phyloP scores from a whole-genome alignment of 2,329 filamentous ascomycete genomes.

The Sporothrix variecibatus region DNA sequence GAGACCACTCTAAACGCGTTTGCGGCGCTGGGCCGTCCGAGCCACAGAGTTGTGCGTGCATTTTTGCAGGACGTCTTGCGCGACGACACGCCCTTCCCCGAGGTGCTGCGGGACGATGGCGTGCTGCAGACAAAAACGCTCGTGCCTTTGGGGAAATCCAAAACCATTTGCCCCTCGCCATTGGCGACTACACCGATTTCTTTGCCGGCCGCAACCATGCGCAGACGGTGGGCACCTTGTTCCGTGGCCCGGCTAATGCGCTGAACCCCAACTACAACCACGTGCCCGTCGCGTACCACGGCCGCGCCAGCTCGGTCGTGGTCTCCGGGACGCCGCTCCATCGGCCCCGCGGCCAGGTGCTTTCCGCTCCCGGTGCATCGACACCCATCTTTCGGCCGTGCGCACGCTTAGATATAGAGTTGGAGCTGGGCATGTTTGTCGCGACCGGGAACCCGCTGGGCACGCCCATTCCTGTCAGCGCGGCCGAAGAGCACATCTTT shows the following conservation, averaged over 20 bases:
- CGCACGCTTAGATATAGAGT: conserved; percentile 70
- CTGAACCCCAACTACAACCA: conserved; percentile 81
- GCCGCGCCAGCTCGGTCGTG: conserved; percentile 73
- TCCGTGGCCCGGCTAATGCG: conserved; percentile 67
- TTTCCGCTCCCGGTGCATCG: conserved; percentile 56
- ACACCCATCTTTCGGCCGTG: conserved; percentile 66
- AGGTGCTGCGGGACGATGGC: background rate
- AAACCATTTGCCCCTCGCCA: conserved; percentile 19
- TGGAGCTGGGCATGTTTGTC: conserved; percentile 77
- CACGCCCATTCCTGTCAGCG: conserved; percentile 59
- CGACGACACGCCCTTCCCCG: background rate
- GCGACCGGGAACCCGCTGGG: conserved; percentile 66
- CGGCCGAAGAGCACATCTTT: conserved; percentile 73
- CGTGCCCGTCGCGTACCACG: conserved; percentile 80
- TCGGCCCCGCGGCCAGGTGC: conserved; percentile 74
- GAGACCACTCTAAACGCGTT: conserved; percentile 16
- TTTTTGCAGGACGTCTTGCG: background rate
- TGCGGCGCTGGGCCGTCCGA: conserved; percentile 7
- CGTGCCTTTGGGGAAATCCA: background rate
- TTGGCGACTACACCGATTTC: conserved; percentile 27
- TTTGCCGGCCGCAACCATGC: conserved; percentile 21
- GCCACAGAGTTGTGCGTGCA: background rate
- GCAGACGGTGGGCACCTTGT: background rate
- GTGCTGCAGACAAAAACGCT: background rate
- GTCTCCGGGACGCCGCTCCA: conserved; percentile 71